Evolutionary conservation across 73 alveolate genomes (phyloP), one percentile per base, ranked within the genome.

Genomic region (Blepharisma stoltei): DNA sequence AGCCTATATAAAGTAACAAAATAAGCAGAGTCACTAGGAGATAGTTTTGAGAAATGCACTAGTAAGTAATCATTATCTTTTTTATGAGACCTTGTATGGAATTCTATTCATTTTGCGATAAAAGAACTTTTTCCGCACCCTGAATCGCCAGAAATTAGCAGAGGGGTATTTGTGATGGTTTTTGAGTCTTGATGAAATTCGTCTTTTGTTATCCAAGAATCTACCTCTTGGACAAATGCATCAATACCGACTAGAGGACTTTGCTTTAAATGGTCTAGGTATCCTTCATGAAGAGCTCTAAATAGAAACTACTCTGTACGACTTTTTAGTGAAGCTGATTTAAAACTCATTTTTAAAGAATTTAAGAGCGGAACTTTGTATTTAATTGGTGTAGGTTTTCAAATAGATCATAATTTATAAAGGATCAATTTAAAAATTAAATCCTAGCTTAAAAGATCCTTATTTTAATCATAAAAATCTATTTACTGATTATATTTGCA

Each of bases 51-150:
- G 47, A 85, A 85, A 47, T 81, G 82, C 20, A 43, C 53, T 20
- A 85, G 23, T 6, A 84, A 69, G 45, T 37, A 69, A 46, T 69
- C 55, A 21, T 69, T 44, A 43, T 69, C 67, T 25, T 8, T 37
- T 20, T 38, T 46, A 43, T 69, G 79, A 44, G 79, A 69, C 23
- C 25, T 69, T 69, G n/a, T 69, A n/a, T 44, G 65, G 7, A 41
- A 43, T 66, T 78, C 41, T 7, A 83, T 76, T 81, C 85, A 83
- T 54, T 83, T 47, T 8, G 68, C 50, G 0, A 83, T 73, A 7
- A 83, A 67, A 18, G 83, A 38, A 9, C 82, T 65, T 41, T 83
- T 83, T 6, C 90, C 90, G 48, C 90, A 43, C 20, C 86, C 85
- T 21, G 83, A 76, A 48, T 77, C 86, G 5, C 90, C 90, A 7